phyloP scores from a whole-genome alignment of 495 filamentous ascomycete species.

The Aspergillus leporis region DNA sequence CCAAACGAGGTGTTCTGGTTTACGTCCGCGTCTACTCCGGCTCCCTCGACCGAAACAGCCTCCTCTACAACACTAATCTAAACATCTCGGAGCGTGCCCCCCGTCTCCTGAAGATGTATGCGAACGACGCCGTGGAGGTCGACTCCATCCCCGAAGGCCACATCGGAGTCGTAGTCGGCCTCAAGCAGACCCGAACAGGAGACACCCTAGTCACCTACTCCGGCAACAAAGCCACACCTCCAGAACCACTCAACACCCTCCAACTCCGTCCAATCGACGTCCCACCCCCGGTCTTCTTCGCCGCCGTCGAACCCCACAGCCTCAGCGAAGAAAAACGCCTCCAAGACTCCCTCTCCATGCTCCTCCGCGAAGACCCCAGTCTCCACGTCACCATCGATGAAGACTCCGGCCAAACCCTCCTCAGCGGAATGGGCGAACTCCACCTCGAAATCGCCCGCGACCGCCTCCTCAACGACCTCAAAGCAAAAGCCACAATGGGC shows the following conservation, averaged over 20 bases:
- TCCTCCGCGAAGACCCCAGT: constrained; percentile 91
- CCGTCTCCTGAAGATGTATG: constrained; percentile 87
- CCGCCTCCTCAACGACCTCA: constrained; percentile 83
- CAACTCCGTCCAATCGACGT: constrained; percentile 87
- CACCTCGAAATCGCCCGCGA: constrained; percentile 94
- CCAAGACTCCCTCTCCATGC: constrained; percentile 68
- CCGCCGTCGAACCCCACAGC: constrained; percentile 83
- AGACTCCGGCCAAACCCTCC: constrained; percentile 88
- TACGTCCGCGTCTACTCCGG: constrained; percentile 94
- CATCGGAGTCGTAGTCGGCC: constrained; percentile 92
- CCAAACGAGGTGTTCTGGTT: constrained; percentile 81
- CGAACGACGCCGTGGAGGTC: constrained; percentile 82
- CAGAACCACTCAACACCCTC: constrained; percentile 68
- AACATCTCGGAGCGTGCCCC: constrained; percentile 78
- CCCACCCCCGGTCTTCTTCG: constrained; percentile 94
- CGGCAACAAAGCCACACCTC: constrained; percentile 59
- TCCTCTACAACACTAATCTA: constrained; percentile 87
- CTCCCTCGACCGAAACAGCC: constrained; percentile 65
- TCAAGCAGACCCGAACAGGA: constrained; percentile 88
- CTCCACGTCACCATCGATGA: constrained; percentile 82
- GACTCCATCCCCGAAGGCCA: constrained; percentile 78
- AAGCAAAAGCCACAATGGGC: constrained; percentile 87
- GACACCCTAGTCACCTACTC: constrained; percentile 83
- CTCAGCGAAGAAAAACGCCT: constrained; percentile 75
- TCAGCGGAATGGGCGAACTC: constrained; percentile 97